Evolutionary conservation across 495 filamentous ascomycete genomes (phyloP), one percentile per base, ranked within the genome.

Genomic region (Neurospora tetraspora): DNA sequence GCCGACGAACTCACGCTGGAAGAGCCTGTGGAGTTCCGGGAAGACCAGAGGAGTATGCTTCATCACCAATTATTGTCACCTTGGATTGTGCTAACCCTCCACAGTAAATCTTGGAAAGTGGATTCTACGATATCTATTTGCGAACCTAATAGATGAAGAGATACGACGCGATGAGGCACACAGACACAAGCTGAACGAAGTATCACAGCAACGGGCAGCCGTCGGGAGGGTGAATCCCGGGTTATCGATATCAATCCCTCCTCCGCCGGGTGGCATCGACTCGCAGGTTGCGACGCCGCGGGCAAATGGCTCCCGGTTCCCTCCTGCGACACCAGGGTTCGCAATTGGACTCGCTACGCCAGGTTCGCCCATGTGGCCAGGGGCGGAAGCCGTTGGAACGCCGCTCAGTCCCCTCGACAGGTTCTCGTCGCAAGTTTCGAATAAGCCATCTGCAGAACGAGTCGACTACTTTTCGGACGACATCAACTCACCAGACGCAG

Each of bases 31-130:
- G 91, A 94, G 18, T 96, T 97, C 77, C 86, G 91, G 65, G 94
- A 98, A 74, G 96, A 99, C 77, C 96, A 99, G 84, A 89, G 96
- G 84, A 95, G 94, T 97, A 89, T 79, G 91, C 79, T 5, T 39
- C 59, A 14, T 69, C n/a, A 36, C 37, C 34, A 6, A 69, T 11
- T 7, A 14, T 43, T 20, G 27, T 43, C 53, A 10, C 7, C 53
- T 12, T 31, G 5, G 27, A 12, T 36, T 36, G 31, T 74, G 70
- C 74, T 77, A 27, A 77, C 71, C 68, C 27, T 31, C 43, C 10
- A 16, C 14, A 69, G 94, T 99, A 78, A 98, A 97, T 80, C 89
- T 98, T 70, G 96, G 96, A 5, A 97, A 97, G 85, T 99, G 96
- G 96, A 88, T 98, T 70, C 85, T 99, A 61, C 89, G 96, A 68